Base-by-base conservation (phyloP, 2,329 filamentous ascomycete genomes). In the Ciborinia camelliae region DNA sequence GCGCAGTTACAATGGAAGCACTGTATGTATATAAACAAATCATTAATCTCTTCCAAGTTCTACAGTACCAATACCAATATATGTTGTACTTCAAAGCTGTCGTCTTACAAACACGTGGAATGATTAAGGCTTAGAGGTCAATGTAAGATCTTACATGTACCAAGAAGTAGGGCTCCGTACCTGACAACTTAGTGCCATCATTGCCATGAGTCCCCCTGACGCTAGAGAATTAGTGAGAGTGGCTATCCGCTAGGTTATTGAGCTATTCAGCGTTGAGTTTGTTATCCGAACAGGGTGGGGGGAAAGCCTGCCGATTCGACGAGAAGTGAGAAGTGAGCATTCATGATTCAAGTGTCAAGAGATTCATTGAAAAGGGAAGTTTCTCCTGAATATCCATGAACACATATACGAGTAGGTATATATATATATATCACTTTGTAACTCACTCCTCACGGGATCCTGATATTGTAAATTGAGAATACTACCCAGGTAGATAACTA, bases 51-150 rank as follows among this genome's bases (percentile, higher is more conserved):
- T 47, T 35, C n/a, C n/a, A n/a, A n/a, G n/a, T n/a, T n/a, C n/a
- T n/a, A n/a, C n/a, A n/a, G n/a, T n/a, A 8, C 5, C 28, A 23
- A 20, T 35, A 32, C 41, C 28, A 32, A 23, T 3, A 47, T 26
- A 58, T 47, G 54, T 7, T 35, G 54, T 58, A 45, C 54, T 15
- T 58, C 20, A 32, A 32, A 35, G 39, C 39, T 32, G 41, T 47
- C 6, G 41, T 58, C 54, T 58, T 20, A 47, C 41, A 35, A n/a
- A 45, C 54, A 58, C 41, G 54, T 58, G 54, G 54, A 23, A 43
- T n/a, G 30, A 47, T 23, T 39, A 32, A 41, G 28, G 35, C 26
- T n/a, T n/a, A 14, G 43, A 47, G n/a, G n/a, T n/a, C n/a, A n/a
- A n/a, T n/a, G n/a, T n/a, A 47, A 9, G 45, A 14, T n/a, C n/a